Evolutionary conservation across 176 grass and related monocot species (phyloP).

Genomic region (Urochloa ruziziensis): DNA sequence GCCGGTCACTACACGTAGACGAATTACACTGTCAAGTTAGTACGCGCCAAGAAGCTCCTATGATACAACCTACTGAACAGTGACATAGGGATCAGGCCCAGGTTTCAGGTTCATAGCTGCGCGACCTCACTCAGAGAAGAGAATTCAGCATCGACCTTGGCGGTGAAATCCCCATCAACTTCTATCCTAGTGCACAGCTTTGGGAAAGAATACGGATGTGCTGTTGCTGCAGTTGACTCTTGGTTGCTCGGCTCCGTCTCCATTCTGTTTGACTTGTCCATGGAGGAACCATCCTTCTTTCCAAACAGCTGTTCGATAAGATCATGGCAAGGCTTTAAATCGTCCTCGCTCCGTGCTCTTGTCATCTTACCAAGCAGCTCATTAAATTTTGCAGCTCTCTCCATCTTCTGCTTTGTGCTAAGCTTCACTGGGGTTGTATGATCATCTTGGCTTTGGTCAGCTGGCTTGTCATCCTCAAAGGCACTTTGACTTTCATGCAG

Average conservation of each 20-base stretch:
- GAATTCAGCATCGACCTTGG: slow-evolving; percentile 42
- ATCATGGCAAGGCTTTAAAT: slow-evolving; percentile 65
- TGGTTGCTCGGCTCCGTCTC: neutral
- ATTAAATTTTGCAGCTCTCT: slow-evolving; percentile 40
- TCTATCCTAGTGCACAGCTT: slow-evolving; percentile 33
- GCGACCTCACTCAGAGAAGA: slow-evolving; percentile 40
- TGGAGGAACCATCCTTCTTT: neutral
- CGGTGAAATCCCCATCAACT: slow-evolving; percentile 37
- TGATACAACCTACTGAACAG: neutral
- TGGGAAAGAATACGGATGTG: slow-evolving; percentile 33
- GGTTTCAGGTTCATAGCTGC: slow-evolving; percentile 50
- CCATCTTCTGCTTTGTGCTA: slow-evolving; percentile 36
- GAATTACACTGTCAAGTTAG: neutral
- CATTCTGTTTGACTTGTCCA: slow-evolving; percentile 2
- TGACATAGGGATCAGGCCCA: neutral
- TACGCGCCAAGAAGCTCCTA: neutral
- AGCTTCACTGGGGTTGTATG: slow-evolving; percentile 17
- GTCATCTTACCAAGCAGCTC: slow-evolving; percentile 68
- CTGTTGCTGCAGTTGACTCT: slow-evolving; percentile 21
- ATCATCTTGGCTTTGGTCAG: slow-evolving; percentile 36
- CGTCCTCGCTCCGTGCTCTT: slow-evolving; percentile 51
- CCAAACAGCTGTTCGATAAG: slow-evolving; percentile 37
- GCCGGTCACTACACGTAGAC: neutral
- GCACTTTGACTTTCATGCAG: slow-evolving; percentile 32
- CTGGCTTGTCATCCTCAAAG: slow-evolving; percentile 29